Percentiles rank a stretch among this genome's conserved stretches.
Evolutionary conservation across 129 eudicot species (phyloP).

Genomic region (Tagetes patula): DNA sequence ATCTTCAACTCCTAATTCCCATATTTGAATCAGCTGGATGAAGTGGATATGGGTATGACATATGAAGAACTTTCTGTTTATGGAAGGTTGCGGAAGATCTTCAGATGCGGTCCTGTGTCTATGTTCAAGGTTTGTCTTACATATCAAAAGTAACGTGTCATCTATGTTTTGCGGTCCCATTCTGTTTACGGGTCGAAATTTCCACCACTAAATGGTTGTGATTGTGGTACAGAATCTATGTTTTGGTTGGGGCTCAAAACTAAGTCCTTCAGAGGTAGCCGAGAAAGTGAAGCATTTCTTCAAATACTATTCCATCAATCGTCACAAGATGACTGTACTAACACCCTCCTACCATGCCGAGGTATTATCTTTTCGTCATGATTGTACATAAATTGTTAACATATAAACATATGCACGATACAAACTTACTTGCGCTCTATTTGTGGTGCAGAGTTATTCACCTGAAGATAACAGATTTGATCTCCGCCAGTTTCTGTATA

Average conservation of each 20-base stretch:
- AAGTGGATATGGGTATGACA: constrained; percentile 99
- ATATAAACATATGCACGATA: constrained; percentile 2
- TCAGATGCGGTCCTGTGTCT: constrained; percentile 92
- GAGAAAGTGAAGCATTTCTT: constrained; percentile 94
- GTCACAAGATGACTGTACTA: constrained; percentile 95
- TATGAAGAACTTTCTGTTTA: constrained; percentile 87
- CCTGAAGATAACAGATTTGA: constrained; percentile 96
- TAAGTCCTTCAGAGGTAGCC: constrained; percentile 81
- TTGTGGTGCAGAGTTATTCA: constrained; percentile 70
- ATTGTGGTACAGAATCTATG: constrained; percentile 66
- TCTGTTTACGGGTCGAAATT: not conserved
- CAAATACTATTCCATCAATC: constrained; percentile 90
- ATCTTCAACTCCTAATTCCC: constrained; percentile 6
- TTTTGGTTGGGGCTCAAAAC: constrained; percentile 74
- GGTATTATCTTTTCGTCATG: constrained; percentile 39
- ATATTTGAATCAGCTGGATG: constrained; percentile 69
- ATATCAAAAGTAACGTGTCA: not conserved
- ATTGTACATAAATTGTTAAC: not conserved
- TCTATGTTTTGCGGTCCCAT: too few relatives aligned
- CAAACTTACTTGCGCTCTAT: not conserved
- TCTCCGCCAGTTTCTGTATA: constrained; percentile 87
- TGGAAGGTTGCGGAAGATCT: constrained; percentile 90
- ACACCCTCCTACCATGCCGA: constrained; percentile 96
- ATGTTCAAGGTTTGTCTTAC: constrained; percentile 78
- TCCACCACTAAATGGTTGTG: not conserved